Evolutionary conservation across 768 basidiomycete species (phyloP).

Genomic region (Calvatia gigantea): DNA sequence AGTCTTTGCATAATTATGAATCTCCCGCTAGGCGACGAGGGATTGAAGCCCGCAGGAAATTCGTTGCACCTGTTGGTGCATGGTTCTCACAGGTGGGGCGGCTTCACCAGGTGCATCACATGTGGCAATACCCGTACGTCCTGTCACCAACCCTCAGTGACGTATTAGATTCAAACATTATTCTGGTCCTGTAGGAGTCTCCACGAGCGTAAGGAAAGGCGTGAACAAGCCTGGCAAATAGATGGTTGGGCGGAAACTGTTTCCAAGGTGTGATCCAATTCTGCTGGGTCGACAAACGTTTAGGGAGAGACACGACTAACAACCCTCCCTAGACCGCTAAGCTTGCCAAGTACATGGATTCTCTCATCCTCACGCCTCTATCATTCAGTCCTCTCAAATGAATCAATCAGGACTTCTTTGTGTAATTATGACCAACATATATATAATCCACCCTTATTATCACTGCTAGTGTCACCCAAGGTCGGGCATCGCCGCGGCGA

Average conservation of each 20-base stretch:
- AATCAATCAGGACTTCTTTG: constrained; percentile 8
- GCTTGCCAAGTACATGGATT: constrained; percentile 82
- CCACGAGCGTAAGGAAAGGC: constrained; percentile 74
- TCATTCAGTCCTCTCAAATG: constrained; percentile 85
- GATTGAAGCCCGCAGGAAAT: constrained; percentile 88
- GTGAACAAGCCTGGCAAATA: constrained; percentile 91
- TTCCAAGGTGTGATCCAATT: constrained; percentile 62
- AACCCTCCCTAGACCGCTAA: constrained; percentile 71
- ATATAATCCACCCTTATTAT: constrained; percentile 6
- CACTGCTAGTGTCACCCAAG: too few relatives aligned
- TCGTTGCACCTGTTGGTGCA: constrained; percentile 83
- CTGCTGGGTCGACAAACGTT: background rate
- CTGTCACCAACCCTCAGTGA: background rate
- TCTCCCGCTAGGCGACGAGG: constrained; percentile 72
- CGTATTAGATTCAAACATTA: constrained; percentile 8
- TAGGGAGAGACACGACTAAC: constrained; percentile 11
- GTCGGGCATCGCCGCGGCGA: too few relatives aligned
- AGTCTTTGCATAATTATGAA: constrained; percentile 1
- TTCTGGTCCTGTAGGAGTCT: constrained; percentile 58
- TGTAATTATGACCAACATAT: constrained; percentile 1
- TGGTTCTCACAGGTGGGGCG: constrained; percentile 90
- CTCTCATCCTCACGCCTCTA: constrained; percentile 75
- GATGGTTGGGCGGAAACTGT: constrained; percentile 97
- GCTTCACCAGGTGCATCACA: constrained; percentile 87
- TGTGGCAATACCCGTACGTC: constrained; percentile 95